Base-by-base conservation (phyloP, 306 rosid species). In the Prunus armeniaca region DNA sequence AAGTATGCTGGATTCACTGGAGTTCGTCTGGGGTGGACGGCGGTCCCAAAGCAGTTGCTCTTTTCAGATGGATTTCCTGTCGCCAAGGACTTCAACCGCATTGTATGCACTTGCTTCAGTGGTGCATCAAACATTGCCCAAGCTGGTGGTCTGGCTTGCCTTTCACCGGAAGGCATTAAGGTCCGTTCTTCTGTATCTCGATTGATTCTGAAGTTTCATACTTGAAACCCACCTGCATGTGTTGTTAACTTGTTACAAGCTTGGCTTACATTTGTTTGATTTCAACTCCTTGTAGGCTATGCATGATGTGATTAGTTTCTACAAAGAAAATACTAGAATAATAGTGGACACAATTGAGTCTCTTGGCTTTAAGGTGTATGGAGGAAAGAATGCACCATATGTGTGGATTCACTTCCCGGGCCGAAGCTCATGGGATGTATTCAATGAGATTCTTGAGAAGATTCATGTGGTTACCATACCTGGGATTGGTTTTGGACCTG, bases 1-100 rank as follows among this genome's bases (percentile, higher is more conserved):
- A 95, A 95, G 87, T 92, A 88, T 76, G 99, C 99, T 15, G 99
- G 98, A 52, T 95, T 95, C 85, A 95, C 98, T 46, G 98, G 97
- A 47, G 98, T 96, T 73, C 96, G 98, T 58, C 71, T 96, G 78
- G 98, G 99, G 55, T 96, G 99, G 99, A 89, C 99, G 15, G 99
- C 87, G 34, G 72, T 96, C 79, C 98, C 99, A 38, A 92, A 92
- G 84, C 87, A 92, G 74, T 87, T 96, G 30, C 81, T 92, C 50
- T 91, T 82, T 80, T 91, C 98, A 3, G 97, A 96, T 80, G 97
- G 99, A 58, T 96, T 87, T 82, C 98, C 91, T 0, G 96, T 96
- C 19, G 91, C 97, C 76, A 96, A 75, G 83, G 99, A 96, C 79
- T 96, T 92, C 85, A 96, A 81, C 84, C 97, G 96, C 65, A 89